Conservation (phyloP, 23 red algal species). For the Chondrus crispus region DNA sequence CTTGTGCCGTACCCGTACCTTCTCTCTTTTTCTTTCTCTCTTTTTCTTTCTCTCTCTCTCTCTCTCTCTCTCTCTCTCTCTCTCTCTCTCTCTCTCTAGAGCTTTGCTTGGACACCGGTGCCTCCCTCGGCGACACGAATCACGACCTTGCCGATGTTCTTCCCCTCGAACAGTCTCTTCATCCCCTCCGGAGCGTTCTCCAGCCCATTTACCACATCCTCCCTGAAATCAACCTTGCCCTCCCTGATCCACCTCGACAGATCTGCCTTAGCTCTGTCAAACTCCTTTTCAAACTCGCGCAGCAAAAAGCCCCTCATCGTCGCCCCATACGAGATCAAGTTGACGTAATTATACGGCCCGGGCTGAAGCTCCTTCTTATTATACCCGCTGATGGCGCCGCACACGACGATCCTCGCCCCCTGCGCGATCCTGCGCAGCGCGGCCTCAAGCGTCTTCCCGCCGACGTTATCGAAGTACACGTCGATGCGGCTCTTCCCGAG, state of each 20-base stretch:
- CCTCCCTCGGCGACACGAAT: slow-evolving; percentile 46
- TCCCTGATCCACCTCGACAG: slow-evolving; percentile 47
- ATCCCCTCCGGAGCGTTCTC: slow-evolving; percentile 43
- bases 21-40: too few species aligned
- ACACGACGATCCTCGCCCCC: slow-evolving; percentile 70
- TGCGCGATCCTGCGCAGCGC: slow-evolving; percentile 39
- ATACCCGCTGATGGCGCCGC: slow-evolving; percentile 76
- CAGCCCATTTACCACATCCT: slow-evolving; percentile 53
- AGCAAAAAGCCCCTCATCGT: slow-evolving; percentile 78
- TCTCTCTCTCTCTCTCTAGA: too few species aligned
- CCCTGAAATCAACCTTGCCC: slow-evolving; percentile 49
- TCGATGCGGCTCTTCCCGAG: slow-evolving; percentile 47
- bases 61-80: too few species aligned
- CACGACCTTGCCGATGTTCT: slow-evolving; percentile 80
- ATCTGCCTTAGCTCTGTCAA: slow-evolving; percentile 2
- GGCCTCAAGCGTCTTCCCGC: slow-evolving; percentile 64
- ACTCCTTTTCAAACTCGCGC: slow-evolving; percentile 59
- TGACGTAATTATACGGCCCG: slow-evolving; percentile 67
- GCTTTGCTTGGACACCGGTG: too few species aligned
- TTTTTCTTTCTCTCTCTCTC: too few species aligned
- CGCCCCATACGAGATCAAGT: slow-evolving; percentile 51
- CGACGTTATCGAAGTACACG: slow-evolving; percentile 82
- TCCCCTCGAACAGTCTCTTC: slow-evolving; percentile 58
- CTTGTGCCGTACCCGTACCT: too few species aligned
- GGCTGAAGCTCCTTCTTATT: slow-evolving; percentile 30